Evolutionary conservation across 805 yeast species (phyloP).

Genomic region (Candida vartiovaarae): DNA sequence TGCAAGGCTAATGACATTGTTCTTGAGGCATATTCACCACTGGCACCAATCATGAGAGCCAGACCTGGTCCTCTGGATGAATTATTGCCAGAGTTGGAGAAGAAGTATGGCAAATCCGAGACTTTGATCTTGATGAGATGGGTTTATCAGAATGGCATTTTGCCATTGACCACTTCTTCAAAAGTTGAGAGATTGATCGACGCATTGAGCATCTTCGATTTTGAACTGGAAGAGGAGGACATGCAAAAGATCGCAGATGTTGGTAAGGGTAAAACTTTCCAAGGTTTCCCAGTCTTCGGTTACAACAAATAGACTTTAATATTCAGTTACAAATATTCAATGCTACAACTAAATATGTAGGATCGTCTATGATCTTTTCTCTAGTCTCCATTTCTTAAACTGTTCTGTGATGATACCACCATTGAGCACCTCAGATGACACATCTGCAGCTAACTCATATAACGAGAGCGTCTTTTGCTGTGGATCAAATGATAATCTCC

Average conservation of each 20-base stretch:
- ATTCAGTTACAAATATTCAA: background rate
- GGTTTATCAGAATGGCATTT: conserved; percentile 50
- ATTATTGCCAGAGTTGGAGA: conserved; percentile 33
- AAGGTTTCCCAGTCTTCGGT: conserved; percentile 10
- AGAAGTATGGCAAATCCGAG: conserved; percentile 46
- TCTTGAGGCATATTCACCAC: conserved; percentile 55
- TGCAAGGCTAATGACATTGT: conserved; percentile 39
- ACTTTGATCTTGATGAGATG: conserved; percentile 59
- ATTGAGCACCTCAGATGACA: conserved; percentile 29
- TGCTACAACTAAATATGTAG: background rate
- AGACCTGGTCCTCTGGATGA: conserved; percentile 33
- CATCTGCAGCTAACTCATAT: conserved; percentile 35
- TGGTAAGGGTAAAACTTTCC: conserved; percentile 27
- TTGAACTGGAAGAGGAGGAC: conserved; percentile 44
- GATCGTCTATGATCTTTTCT: conserved; percentile 1
- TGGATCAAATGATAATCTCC: conserved; percentile 51
- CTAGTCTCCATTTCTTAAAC: conserved; percentile 48
- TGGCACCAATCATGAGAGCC: conserved; percentile 34
- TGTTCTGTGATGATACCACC: conserved; percentile 41
- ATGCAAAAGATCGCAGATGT: conserved; percentile 29
- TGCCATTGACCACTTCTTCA: conserved; percentile 65
- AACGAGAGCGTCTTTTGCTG: conserved; percentile 46
- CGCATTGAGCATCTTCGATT: conserved; percentile 46
- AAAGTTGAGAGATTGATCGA: conserved; percentile 44
- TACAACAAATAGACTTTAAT: too few species aligned